Base-by-base conservation (phyloP, 768 basidiomycete genomes). In the Postia placenta region DNA sequence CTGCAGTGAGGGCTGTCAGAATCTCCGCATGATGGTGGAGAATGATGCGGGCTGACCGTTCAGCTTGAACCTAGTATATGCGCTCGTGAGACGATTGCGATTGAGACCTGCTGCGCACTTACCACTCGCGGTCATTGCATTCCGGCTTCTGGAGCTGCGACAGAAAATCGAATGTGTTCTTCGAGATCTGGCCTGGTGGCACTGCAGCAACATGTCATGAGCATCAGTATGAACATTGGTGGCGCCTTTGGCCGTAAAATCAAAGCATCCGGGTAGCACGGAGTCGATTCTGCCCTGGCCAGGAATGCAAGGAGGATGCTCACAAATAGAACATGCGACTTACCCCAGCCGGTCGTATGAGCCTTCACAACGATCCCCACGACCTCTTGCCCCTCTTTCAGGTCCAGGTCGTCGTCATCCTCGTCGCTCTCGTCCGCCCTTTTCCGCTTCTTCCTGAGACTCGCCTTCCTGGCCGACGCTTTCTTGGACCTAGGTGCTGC, bases 41-140 rank as follows among this genome's bases (percentile, higher is more conserved):
- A 33, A 24, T 24, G 30, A 55, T 7, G 35, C 4, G 45, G 20
- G 39, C 54, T 46, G 55, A 85, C 87, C 86, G 57, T 91, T 80
- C 17, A 87, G 69, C 63, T 84, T 86, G 65, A 94, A 95, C 90
- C 91, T 91, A 47, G 1, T 35, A 19, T 47, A 12, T 36, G 38
- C 20, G 35, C 42, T 26, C n/a, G 49, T 20, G 9, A n/a, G 27
- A 35, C n/a, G 2, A 36, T 17, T 3, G 20, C 11, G 41, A 26
- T 15, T 12, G 3, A 5, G 28, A 30, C 20, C 5, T 27, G 35
- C 27, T n/a, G 36, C 3, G 11, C 17, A 46, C 75, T 51, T 48
- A 89, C 92, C 91, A 90, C 68, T 84, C 76, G 3, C 92, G 76
- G 62, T 96, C 87, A 53, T 97, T 93, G 60, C 82, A 83, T 38